Evolutionary conservation across 2,329 filamentous ascomycete species (phyloP).

Genomic region (Cadophora gregata): DNA sequence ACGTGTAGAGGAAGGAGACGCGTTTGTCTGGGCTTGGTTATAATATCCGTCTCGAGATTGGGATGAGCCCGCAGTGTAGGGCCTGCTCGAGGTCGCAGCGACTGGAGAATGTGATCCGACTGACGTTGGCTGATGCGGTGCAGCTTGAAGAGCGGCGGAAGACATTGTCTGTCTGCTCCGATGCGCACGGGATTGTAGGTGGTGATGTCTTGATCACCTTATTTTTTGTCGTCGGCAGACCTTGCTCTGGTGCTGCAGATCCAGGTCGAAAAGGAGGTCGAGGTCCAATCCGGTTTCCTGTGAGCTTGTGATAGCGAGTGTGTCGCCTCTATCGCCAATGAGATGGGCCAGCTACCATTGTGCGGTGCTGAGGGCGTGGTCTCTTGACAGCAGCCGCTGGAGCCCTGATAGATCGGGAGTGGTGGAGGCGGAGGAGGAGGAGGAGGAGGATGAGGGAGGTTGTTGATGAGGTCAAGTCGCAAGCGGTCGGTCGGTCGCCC

Average conservation of each 20-base stretch:
- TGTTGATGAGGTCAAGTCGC: slow-evolving; percentile 16
- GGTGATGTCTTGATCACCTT: slow-evolving; percentile 24
- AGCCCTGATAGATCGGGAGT: slow-evolving; percentile 10
- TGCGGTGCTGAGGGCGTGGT: slow-evolving; percentile 43
- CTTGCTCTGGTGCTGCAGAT: slow-evolving; percentile 26
- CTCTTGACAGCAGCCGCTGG: slow-evolving; percentile 25
- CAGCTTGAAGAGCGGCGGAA: slow-evolving; percentile 67
- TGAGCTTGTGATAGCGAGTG: slow-evolving; percentile 34
- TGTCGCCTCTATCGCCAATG: slow-evolving; percentile 48
- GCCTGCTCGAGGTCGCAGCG: slow-evolving; percentile 54
- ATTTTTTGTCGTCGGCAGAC: slow-evolving; percentile 12
- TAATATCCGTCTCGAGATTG: slow-evolving; percentile 63
- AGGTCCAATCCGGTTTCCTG: slow-evolving; percentile 19
- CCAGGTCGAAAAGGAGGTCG: slow-evolving; percentile 8
- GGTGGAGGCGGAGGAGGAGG: not conserved
- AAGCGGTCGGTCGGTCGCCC: not conserved
- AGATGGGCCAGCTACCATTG: slow-evolving; percentile 52
- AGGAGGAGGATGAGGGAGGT: not conserved
- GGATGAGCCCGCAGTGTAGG: slow-evolving; percentile 60
- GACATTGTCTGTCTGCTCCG: slow-evolving; percentile 56
- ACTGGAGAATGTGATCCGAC: slow-evolving; percentile 55
- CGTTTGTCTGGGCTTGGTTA: slow-evolving; percentile 42
- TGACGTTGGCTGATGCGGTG: slow-evolving; percentile 58
- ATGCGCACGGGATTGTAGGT: slow-evolving; percentile 31
- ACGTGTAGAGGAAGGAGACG: slow-evolving; percentile 57